Evolutionary conservation across 441 rosid species (phyloP), one percentile per base, ranked within the genome.

Genomic region (Capsella rubella): DNA sequence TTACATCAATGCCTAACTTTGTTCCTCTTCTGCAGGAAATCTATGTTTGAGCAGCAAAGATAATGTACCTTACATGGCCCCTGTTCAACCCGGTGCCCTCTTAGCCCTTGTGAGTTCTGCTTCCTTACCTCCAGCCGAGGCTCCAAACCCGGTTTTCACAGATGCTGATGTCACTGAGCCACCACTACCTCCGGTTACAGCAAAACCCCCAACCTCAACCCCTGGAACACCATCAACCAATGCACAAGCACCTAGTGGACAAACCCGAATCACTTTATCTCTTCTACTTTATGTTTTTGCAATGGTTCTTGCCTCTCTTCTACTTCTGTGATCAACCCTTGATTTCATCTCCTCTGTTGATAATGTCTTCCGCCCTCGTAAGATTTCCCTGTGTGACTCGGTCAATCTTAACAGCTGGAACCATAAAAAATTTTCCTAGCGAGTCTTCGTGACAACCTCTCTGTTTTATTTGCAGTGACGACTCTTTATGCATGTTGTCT

Each of bases 161-260:
- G 92, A 70, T 12, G 11, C 76, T 34, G 95, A 89, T 53, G 85
- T 93, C 6, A 52, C 3, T 0, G 95, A 93, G 86, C 53, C 92
- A 57, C 93, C 95, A 8, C 71, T 93, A 73, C 90, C 97, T 13
- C 25, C 82, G 0, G 69, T 71, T 25, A 8, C 6, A 4, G 31
- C 74, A 4, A 67, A 29, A 47, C 1, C 70, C 14, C 70, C 70
- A 34, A 50, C 58, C 6, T 50, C 82, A 12, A 56, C 46, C 69
- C 70, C 70, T 50, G 42, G 47, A 65, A 49, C 69, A 31, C 56
- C 56, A 63, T 63, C 67, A 45, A 63, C 54, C 53, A 28, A 61
- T 42, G 74, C 80, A 4, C 56, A 65, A 46, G 37, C 75, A 2
- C 73, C 77, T 34, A 86, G 66, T 29, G 84, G 86, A 73, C 67